Evolutionary conservation across 1,139 yeast genomes (phyloP), one percentile per base, ranked within the genome.

Genomic region (Zygosaccharomyces pseudobailii): DNA sequence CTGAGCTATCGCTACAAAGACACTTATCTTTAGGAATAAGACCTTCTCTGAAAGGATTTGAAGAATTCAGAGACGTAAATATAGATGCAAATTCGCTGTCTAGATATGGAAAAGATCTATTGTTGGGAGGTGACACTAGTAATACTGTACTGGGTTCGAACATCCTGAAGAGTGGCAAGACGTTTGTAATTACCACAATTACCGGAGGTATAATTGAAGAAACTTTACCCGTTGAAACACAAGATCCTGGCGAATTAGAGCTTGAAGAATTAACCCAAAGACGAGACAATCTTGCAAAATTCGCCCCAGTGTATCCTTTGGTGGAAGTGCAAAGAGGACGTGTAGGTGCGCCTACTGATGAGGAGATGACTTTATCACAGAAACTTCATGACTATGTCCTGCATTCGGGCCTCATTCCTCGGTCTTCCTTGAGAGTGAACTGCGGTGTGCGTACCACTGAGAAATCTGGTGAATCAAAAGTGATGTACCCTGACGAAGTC

Each of bases 351-450:
- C 97, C 97, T 21, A 82, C 94, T 1, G 89, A 84, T 55, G 97
- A 90, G 68, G 97, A 90, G 66, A 88, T 87, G 86, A 80, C 79
- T 27, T 62, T 87, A 30, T 80, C 95, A 3, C 95, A 87, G 64
- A 72, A 73, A 49, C 60, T 87, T 28, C 80, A 79, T 58, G 87
- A 87, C 56, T 67, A 74, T 3, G 62, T 84, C 13, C 66, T 78
- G 47, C 81, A 79, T 55, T 74, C 83, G 19, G 78, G 78, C 43
- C 53, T 83, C 19, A 66, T 86, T 27, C 71, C 78, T 3, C 67
- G 70, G 40, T 62, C 68, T 6, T 65, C 79, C 5, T 66, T 84
- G 27, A 67, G 65, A 39, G 75, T 81, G 3, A 65, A 70, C 9
- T 61, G 63, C 41, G 87, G 87, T 4, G 66, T 80, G 41, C 74